Evolutionary conservation across 306 rosid species (phyloP).

Genomic region (Inga oerstediana): DNA sequence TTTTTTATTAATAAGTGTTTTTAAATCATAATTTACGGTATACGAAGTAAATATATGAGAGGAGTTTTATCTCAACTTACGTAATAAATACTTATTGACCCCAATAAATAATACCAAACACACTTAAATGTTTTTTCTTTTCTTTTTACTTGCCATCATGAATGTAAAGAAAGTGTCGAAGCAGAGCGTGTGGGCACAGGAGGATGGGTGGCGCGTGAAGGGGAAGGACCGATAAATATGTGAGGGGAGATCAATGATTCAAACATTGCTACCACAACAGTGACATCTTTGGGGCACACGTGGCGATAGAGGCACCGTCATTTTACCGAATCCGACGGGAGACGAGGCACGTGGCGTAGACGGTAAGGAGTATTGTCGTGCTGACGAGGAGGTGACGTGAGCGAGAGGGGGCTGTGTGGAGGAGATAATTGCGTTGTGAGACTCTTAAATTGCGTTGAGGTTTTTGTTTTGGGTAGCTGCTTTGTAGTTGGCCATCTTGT

Average conservation of each 20-base stretch:
- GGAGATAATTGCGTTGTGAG: not conserved
- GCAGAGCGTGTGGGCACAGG: not conserved
- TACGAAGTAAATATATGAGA: too few species aligned
- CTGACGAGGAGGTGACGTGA: slow-evolving; percentile 23
- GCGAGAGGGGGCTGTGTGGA: too few species aligned
- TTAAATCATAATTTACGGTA: too few species aligned
- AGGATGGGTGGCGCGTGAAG: not conserved
- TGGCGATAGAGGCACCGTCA: slow-evolving; percentile 49
- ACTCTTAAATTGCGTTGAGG: not conserved
- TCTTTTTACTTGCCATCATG: not conserved
- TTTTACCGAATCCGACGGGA: slow-evolving; percentile 54
- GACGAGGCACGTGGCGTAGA: slow-evolving; percentile 40
- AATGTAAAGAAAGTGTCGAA: not conserved
- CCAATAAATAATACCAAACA: too few species aligned
- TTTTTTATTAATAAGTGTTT: too few species aligned
- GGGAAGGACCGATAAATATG: not conserved
- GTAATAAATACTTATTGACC: too few species aligned
- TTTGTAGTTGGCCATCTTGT: not conserved
- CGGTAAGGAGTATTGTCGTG: not conserved
- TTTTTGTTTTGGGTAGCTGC: not conserved
- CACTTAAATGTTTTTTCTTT: not conserved
- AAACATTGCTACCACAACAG: slow-evolving; percentile 12
- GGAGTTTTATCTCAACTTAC: too few species aligned
- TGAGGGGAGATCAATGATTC: slow-evolving; percentile 40
- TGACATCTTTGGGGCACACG: slow-evolving; percentile 31